phyloP scores from a whole-genome alignment of 1,284 basidiomycete species.

The Meripilus lineatus region DNA sequence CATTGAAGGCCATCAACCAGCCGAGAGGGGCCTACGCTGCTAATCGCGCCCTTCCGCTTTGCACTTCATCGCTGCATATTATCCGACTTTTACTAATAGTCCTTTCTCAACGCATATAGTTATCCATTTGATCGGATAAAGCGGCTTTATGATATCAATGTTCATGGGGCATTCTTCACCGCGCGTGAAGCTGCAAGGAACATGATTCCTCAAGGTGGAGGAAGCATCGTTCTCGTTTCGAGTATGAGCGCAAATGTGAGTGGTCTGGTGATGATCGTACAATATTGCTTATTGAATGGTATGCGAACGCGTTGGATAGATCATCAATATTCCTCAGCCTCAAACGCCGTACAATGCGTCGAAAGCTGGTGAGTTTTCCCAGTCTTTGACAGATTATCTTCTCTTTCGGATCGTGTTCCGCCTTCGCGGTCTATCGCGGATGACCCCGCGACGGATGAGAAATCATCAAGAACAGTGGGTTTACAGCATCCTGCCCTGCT shows the following conservation, averaged over 20 bases:
- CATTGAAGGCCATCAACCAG: too few relatives aligned
- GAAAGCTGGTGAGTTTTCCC: constrained; percentile 57
- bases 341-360: constrained; percentile 98
- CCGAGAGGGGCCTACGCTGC: too few relatives aligned
- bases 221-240: constrained; percentile 84
- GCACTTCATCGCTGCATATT: constrained; percentile 2
- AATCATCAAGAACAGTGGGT: too few relatives aligned
- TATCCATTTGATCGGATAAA: constrained; percentile 84
- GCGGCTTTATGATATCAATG: constrained; percentile 87
- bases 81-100: too few relatives aligned
- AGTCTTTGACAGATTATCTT: background rate
- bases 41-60: background rate
- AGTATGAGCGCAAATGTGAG: constrained; percentile 88
- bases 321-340: constrained; percentile 83
- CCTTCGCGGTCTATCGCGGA: too few relatives aligned
- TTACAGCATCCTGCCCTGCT: too few relatives aligned
- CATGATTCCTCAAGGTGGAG: constrained; percentile 74
- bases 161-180: constrained; percentile 90
- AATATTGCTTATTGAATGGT: background rate
- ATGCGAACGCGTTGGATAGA: constrained; percentile 36
- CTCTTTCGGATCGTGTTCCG: background rate
- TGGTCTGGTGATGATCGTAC: constrained; percentile 10
- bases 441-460: too few relatives aligned
- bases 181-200: constrained; percentile 86
- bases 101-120: constrained; percentile 30